Conservation (phyloP, 1,284 basidiomycete species). For the Puccinia triticina region DNA sequence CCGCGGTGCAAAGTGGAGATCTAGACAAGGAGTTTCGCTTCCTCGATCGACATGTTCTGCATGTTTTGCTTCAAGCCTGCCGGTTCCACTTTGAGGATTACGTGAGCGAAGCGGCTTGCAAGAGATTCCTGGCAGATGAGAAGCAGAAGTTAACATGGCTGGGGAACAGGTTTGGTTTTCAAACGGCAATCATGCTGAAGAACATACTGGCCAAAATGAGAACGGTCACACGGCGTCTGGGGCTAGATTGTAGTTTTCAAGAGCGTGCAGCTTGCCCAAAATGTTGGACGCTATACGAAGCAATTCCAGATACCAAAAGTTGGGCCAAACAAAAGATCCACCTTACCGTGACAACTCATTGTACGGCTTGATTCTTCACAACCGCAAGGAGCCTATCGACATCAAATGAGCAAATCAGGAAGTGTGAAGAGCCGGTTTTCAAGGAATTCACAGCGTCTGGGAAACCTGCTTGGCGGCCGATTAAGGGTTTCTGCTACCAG, state of each 20-base stretch:
- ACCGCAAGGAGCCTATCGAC: neutral
- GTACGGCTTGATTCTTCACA: neutral
- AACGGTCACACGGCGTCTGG: neutral
- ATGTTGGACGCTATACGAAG: slow-evolving; percentile 2
- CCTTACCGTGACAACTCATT: neutral
- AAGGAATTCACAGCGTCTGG: neutral
- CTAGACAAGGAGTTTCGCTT: neutral
- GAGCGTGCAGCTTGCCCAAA: neutral
- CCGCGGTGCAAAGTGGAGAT: neutral
- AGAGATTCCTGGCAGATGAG: neutral
- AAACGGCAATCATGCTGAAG: neutral
- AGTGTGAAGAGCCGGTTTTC: slow-evolving; percentile 9
- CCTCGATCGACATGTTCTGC: neutral
- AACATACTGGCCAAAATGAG: neutral
- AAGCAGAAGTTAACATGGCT: neutral
- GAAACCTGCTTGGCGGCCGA: neutral
- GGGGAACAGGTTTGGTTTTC: neutral
- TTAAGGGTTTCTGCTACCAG: slow-evolving; percentile 20
- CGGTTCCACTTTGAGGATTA: slow-evolving; percentile 17
- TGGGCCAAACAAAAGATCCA: slow-evolving; percentile 8
- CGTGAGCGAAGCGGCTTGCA: neutral
- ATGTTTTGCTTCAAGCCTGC: neutral
- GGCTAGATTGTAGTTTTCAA: slow-evolving; percentile 15
- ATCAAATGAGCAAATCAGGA: neutral
- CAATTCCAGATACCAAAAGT: slow-evolving; percentile 8